Conservation (phyloP, 306 rosid genomes). For the Prunus salicina region DNA sequence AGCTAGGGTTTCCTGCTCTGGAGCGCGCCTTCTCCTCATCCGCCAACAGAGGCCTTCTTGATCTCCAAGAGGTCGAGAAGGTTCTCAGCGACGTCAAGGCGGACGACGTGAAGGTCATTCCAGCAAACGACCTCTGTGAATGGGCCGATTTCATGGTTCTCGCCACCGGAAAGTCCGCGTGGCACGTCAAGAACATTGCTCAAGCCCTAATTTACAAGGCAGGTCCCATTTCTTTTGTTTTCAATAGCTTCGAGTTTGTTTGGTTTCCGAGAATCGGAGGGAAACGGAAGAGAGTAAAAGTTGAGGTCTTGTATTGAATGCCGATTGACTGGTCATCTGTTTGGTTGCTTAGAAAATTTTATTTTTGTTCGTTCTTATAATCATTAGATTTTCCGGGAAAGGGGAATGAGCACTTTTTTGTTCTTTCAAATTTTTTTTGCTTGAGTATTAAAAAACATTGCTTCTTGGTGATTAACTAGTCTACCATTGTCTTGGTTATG, state of each 20-base stretch:
- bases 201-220: slow-evolving; percentile 92
- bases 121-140: slow-evolving; percentile 46
- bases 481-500: not conserved
- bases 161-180: slow-evolving; percentile 84
- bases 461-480: not conserved
- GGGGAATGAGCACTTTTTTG: not conserved
- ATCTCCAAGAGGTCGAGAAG: slow-evolving; percentile 72
- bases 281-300: not conserved
- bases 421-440: not conserved
- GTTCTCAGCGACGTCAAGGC: slow-evolving; percentile 81
- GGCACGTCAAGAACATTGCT: slow-evolving; percentile 96
- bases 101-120: slow-evolving; percentile 71
- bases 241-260: not conserved
- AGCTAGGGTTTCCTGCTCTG: slow-evolving; percentile 30
- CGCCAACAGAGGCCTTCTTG: slow-evolving; percentile 29
- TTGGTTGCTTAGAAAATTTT: too few species aligned
- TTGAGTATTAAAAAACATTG: not conserved
- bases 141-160: slow-evolving; percentile 93
- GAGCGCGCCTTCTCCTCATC: slow-evolving; percentile 19
- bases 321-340: not conserved
- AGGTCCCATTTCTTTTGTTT: slow-evolving; percentile 15
- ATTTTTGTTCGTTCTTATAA: too few species aligned
- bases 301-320: not conserved
- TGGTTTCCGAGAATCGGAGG: not conserved
- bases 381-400: not conserved